A percentile compares a stretch with the other conserved stretches of the same genome.
These are phyloP conservation scores for Ogataea glucozyma DNA, from an alignment of 805 yeast species.

Conservation along the genomic window DNA sequence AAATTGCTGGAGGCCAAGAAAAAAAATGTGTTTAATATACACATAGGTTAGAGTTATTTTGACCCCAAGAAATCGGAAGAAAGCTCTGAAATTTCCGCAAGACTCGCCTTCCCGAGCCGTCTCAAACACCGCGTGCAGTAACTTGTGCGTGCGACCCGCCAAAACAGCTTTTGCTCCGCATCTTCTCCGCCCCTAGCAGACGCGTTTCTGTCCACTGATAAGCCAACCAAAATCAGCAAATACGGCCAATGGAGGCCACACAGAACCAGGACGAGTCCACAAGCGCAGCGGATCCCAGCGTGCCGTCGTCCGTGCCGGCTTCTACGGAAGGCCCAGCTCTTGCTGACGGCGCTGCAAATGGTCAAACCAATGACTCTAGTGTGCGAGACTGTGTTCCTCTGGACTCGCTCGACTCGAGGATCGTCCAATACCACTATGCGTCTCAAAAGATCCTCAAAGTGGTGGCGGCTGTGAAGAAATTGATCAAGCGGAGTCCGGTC, in stretches of 20 bases:
- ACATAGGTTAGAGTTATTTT: too few species aligned
- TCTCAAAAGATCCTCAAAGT: conserved; percentile 46
- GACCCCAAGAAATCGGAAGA: too few species aligned
- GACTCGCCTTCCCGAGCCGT: too few species aligned
- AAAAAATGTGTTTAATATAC: background rate
- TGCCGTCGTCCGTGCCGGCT: background rate
- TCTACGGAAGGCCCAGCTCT: background rate
- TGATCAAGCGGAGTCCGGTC: conserved; percentile 21
- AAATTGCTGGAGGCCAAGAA: conserved; percentile 3
- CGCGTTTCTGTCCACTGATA: conserved; percentile 4
- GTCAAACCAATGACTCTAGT: background rate
- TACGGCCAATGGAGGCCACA: conserved; percentile 1
- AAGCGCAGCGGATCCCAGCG: background rate
- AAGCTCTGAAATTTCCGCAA: too few species aligned
- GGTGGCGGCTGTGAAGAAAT: conserved; percentile 33
- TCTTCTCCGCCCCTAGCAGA: background rate
- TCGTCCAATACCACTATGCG: conserved; percentile 60
- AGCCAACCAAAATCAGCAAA: conserved; percentile 2
- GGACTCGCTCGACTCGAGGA: conserved; percentile 54
- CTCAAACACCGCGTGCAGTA: too few species aligned
- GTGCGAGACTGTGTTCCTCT: conserved; percentile 36
- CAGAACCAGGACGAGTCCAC: background rate
- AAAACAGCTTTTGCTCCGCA: too few species aligned
- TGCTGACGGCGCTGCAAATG: background rate
- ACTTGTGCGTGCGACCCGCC: too few species aligned